Evolutionary conservation across 78 protist species (phyloP), one percentile per base, ranked within the genome.

Genomic region (Dictyostelium firmibasis): DNA sequence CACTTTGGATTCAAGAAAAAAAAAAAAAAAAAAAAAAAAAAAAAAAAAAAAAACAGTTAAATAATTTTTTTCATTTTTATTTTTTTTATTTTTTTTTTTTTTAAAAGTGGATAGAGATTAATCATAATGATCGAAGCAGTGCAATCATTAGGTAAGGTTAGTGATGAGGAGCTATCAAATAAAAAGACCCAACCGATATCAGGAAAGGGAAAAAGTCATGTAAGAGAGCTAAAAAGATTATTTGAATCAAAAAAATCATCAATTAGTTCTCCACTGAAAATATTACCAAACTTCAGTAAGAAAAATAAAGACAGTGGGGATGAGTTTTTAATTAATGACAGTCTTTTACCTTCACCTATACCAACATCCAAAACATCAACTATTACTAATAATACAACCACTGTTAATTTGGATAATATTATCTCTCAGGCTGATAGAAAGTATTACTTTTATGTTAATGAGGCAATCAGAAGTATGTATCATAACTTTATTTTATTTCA

Each of bases 391-490:
- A 70, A 31, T 29, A 25, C 31, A 27, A 10, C 76, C 29, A 70
- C 35, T 14, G 35, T 70, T 27, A 78, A 81, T 57, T 81, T 81
- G 13, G 86, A 81, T 53, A 44, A 81, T 20, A 81, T 53, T 18
- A 81, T 81, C 47, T 89, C 94, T 35, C 44, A 69, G 36, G 76
- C 81, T 43, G 94, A 89, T 53, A 89, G 84, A 81, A 89, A 89
- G 43, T 89, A 89, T 81, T 89, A 81, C 35, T 89, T 62, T 81
- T 89, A 89, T 81, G 79, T 89, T 8, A 89, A 89, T 89, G 94
- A 89, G 69, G 94, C 94, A n/a, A 89, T 89, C 31, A 89, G 86
- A 81, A 89, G 92, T 86, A 86, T 9, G 82, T 76, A 14, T 76
- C 7, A 9, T 11, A 11, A 20, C 4, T 4, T 6, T 36, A n/a